Base-by-base conservation (phyloP, 495 filamentous ascomycete genomes). In the Aspergillus avenaceus region DNA sequence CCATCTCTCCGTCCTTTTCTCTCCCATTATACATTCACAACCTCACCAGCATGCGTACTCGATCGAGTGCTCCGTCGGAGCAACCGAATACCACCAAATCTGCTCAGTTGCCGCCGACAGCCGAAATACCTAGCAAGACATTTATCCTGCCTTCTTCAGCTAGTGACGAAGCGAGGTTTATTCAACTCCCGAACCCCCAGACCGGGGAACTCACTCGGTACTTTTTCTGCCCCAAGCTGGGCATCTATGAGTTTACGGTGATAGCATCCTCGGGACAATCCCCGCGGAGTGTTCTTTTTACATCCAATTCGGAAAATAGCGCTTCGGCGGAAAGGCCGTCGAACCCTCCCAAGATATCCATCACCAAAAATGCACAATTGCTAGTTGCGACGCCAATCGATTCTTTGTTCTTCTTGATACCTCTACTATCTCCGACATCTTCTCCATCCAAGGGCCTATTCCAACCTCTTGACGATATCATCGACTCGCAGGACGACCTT, bases 171-270 rank as follows among this genome's bases (percentile, higher is more conserved):
- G 80, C 85, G 19, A 80, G 84, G 49, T 82, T 97, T 44, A 65
- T 95, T 56, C 84, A 84, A 23, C 75, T 98, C 11, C 77, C 83
- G n/a, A 80, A 96, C 64, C 92, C 95, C 8, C 84, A 84, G 52
- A 86, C 81, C 34, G 64, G 58, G 18, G 73, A 70, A 12, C 78
- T 84, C 5, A 79, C 74, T 40, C 80, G 88, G 49, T 97, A 91
- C 65, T 80, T 90, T 50, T 83, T 90, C 61, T 93, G 90, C 62
- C 88, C 91, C 4, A 79, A 79, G 9, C 55, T 62, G 12, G 93
- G 92, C 22, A 74, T 96, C 52, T 90, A 86, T 69, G 93, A 98
- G 62, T 91, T 97, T 70, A 96, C 84, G 12, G 78, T 78, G 31
- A 76, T 97, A 57, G 66, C 82, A 9, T 76, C 88, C 5, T 78